Conservation (phyloP, 176 grass and related monocot species). For the Rhynchospora breviuscula region DNA sequence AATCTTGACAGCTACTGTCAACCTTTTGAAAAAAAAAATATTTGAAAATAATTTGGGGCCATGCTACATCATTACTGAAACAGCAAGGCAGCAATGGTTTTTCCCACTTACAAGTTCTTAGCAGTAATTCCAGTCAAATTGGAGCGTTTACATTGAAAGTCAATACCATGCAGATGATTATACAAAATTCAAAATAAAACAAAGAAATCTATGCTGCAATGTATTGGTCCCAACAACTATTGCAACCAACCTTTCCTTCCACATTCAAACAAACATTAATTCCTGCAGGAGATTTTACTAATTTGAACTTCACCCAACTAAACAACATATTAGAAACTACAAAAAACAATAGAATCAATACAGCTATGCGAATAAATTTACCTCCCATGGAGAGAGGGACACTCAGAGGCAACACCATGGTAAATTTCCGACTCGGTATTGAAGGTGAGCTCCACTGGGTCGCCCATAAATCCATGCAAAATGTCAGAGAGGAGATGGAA, state of each 20-base stretch:
- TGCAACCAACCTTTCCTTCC: neutral
- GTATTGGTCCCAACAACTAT: neutral
- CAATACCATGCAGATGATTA: neutral
- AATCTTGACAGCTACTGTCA: no score
- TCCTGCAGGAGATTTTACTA: neutral
- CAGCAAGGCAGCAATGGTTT: neutral
- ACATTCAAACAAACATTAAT: neutral
- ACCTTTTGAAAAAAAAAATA: neutral
- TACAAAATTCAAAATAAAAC: neutral
- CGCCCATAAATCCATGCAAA: slow-evolving; percentile 56
- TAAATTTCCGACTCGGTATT: slow-evolving; percentile 74
- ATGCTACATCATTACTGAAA: neutral
- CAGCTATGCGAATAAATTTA: slow-evolving; percentile 15
- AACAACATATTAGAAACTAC: neutral
- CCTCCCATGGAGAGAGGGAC: slow-evolving; percentile 78
- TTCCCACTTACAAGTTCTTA: neutral
- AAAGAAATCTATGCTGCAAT: neutral
- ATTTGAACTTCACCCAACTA: neutral
- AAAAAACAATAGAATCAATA: neutral
- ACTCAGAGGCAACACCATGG: slow-evolving; percentile 67
- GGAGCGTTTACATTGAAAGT: neutral
- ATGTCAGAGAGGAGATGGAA: slow-evolving; percentile 58
- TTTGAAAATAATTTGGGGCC: neutral
- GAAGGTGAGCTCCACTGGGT: slow-evolving; percentile 71
- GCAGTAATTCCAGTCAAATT: neutral